Evolutionary conservation across 768 basidiomycete genomes (phyloP), one percentile per base, ranked within the genome.

Genomic region (Suillus spraguei): DNA sequence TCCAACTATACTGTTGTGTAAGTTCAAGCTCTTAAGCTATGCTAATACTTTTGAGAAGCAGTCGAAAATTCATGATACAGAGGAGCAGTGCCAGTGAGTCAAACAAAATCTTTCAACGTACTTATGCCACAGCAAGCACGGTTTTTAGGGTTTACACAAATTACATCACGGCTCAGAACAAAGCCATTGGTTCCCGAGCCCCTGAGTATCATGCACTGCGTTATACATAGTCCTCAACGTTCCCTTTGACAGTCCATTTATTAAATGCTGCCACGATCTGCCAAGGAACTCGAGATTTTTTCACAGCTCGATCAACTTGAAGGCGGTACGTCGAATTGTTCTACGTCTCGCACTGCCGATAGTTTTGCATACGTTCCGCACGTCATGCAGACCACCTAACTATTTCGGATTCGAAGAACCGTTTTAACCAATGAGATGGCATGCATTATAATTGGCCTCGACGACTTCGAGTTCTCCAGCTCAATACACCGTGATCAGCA

Each of bases 141-240:
- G 49, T 50, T 52, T 52, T 14, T 13, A 14, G 14, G 24, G 47
- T 4, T 13, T 4, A 3, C 7, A 16, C 9, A 28, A 50, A 50
- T 50, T 24, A 33, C 32, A 32, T 10, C 16, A 17, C 16, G 17
- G 32, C 32, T 28, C 49, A 50, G 49, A 50, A 28, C 28, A 28
- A 9, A 32, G 49, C 16, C 49, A 50, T 4, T 52, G 33, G 52
- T 53, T 35, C 52, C 7, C 33, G 32, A 53, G 52, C 52, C 52
- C 52, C 52, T 53, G 20, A 35, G 52, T 28, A 1, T 50, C 8
- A 28, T 50, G 16, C 28, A 50, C 49, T 53, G 52, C 32, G 11
- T 53, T 53, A 53, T 53, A 53, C 32, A 53, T 53, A 53, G 52
- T 33, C 52, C 14, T 16, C 49, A 17, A 50, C 49, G 49, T 28